Conservation (phyloP, 2,329 filamentous ascomycete species). For the Aspergillus ustus region DNA sequence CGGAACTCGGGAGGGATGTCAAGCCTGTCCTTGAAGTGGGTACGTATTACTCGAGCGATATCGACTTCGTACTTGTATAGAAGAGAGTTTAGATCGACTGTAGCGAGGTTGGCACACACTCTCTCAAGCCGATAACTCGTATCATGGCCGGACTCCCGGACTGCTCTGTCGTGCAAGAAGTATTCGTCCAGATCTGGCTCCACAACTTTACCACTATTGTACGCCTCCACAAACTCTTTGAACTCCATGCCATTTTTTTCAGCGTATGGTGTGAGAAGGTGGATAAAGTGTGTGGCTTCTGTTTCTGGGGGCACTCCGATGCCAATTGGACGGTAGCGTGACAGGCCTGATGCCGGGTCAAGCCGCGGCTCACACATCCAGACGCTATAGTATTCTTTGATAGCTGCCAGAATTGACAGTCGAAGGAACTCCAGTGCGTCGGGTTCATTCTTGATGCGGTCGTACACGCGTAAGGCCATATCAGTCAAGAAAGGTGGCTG, state of each 20-base stretch:
- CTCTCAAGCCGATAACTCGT: constrained; percentile 92
- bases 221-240: constrained; percentile 82
- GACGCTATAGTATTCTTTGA: constrained; percentile 93
- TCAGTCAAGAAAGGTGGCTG: constrained; percentile 97
- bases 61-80: constrained; percentile 98
- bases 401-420: constrained; percentile 81
- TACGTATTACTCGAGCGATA: constrained; percentile 84
- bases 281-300: constrained; percentile 82
- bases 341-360: constrained; percentile 77
- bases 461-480: constrained; percentile 92
- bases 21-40: constrained; percentile 80
- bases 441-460: constrained; percentile 86
- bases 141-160: constrained; percentile 95
- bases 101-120: constrained; percentile 84
- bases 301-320: constrained; percentile 89
- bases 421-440: constrained; percentile 81
- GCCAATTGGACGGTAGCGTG: constrained; percentile 82
- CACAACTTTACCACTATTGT: constrained; percentile 75
- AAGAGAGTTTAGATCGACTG: constrained; percentile 91
- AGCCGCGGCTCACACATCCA: constrained; percentile 81
- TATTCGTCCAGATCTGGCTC: constrained; percentile 94
- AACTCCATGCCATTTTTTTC: constrained; percentile 83
- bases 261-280: constrained; percentile 79
- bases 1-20: constrained; percentile 83
- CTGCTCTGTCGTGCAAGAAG: constrained; percentile 93